Percentiles rank a stretch among this genome's conserved stretches.
Conservation (phyloP, 352 stramenopile genomes). For the Globisporangium abappressorium region DNA sequence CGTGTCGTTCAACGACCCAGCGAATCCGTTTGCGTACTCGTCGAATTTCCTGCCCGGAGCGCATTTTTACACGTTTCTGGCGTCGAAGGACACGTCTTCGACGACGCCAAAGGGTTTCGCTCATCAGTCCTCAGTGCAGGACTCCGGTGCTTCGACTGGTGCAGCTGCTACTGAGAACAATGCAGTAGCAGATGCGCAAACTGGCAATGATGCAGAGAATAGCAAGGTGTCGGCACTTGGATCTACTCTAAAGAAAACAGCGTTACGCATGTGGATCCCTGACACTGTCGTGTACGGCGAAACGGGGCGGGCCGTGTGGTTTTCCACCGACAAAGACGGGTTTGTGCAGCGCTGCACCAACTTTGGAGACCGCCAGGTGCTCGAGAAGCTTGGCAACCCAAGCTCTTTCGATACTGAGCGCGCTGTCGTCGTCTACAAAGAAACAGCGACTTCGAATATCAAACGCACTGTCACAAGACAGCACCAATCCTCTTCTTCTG, state of each 20-base stretch:
- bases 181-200: background rate
- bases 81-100: constrained; percentile 31
- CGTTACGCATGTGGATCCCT: constrained; percentile 67
- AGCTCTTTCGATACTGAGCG: constrained; percentile 34
- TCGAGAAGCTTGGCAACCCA: constrained; percentile 57
- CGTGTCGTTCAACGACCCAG: constrained; percentile 57
- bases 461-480: constrained; percentile 10
- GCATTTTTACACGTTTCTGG: constrained; percentile 81
- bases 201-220: background rate
- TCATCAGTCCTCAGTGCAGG: background rate
- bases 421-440: constrained; percentile 65
- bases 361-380: constrained; percentile 69
- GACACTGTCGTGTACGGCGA: constrained; percentile 83
- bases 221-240: background rate
- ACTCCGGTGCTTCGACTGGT: background rate
- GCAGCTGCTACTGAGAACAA: background rate
- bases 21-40: constrained; percentile 51
- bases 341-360: constrained; percentile 59
- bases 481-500: background rate
- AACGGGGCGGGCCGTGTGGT: constrained; percentile 60
- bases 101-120: background rate
- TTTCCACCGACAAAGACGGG: constrained; percentile 70
- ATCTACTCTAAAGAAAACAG: constrained; percentile 15
- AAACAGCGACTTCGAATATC: constrained; percentile 34
- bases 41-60: constrained; percentile 71